Percentiles rank a stretch among this genome's conserved stretches.
These are phyloP conservation scores for Coniophora puteana DNA, from an alignment of 1,284 basidiomycete genomes.

Conservation along the genomic window DNA sequence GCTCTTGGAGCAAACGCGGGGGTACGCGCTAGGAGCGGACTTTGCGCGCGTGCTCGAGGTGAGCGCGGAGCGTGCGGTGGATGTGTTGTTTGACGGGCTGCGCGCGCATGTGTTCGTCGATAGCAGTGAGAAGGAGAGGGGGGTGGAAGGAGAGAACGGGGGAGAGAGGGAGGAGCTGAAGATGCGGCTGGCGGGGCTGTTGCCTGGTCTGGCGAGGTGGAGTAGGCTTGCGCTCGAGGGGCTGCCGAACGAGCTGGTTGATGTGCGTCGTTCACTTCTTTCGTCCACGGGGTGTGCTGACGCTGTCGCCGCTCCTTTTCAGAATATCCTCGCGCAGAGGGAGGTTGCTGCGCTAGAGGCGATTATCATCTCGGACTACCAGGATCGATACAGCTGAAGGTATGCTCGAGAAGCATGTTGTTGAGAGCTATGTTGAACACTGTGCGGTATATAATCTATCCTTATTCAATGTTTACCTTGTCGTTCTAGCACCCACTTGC, in stretches of 20 bases:
- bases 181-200: conserved; percentile 67
- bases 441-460: too few species aligned
- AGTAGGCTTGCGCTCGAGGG: conserved; percentile 67
- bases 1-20: conserved; percentile 69
- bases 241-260: conserved; percentile 80
- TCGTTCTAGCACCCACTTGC: too few species aligned
- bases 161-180: conserved; percentile 39
- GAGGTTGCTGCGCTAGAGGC: conserved; percentile 47
- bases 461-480: too few species aligned
- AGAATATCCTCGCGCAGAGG: conserved; percentile 39
- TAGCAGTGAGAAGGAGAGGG: conserved; percentile 19
- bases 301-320: not conserved
- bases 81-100: conserved; percentile 49
- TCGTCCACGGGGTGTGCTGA: not conserved
- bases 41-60: conserved; percentile 66
- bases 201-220: conserved; percentile 79
- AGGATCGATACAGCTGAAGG: conserved; percentile 24
- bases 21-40: conserved; percentile 62
- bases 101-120: conserved; percentile 51
- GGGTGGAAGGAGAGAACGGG: not conserved
- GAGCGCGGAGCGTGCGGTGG: conserved; percentile 67
- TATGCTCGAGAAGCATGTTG: too few species aligned
- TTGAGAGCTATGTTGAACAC: too few species aligned
- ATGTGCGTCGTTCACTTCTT: conserved; percentile 47
- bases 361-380: conserved; percentile 42